phyloP scores from a whole-genome alignment of 805 yeast genomes.

The Candida silvatica region DNA sequence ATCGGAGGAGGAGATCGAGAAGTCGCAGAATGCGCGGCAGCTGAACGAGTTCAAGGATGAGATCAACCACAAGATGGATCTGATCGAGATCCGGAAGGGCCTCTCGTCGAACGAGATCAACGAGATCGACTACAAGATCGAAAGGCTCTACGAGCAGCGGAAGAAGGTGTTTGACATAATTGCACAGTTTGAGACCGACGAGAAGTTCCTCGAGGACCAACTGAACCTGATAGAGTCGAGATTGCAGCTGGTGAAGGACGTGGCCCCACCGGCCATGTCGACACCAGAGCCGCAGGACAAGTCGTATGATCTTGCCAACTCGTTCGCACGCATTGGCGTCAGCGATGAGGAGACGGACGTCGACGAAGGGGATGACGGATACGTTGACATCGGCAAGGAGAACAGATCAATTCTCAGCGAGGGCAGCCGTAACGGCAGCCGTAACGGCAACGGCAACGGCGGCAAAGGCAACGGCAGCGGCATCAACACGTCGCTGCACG shows the following conservation, averaged over 20 bases:
- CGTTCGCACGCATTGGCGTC: too few species aligned
- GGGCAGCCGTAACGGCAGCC: conserved; percentile 18
- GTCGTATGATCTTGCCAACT: conserved; percentile 18
- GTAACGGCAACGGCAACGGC: conserved; percentile 13
- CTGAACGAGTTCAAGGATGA: conserved; percentile 28
- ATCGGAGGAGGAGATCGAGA: conserved; percentile 31
- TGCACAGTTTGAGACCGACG: conserved; percentile 53
- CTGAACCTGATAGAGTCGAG: conserved; percentile 34
- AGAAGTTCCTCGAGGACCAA: conserved; percentile 43
- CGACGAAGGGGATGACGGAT: conserved; percentile 15
- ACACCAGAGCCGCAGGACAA: too few species aligned
- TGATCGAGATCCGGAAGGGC: conserved; percentile 55
- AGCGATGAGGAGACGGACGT: too few species aligned
- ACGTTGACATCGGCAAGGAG: conserved; percentile 4
- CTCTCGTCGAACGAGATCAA: conserved; percentile 55
- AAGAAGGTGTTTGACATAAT: conserved; percentile 48
- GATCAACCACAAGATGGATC: conserved; percentile 39
- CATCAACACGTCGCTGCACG: conserved; percentile 19
- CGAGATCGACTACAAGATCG: conserved; percentile 53
- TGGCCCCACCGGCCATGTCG: conserved; percentile 12
- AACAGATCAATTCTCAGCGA: conserved; percentile 29
- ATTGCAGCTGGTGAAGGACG: conserved; percentile 33
- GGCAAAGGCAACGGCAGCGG: conserved; percentile 23
- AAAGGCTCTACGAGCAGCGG: conserved; percentile 41
- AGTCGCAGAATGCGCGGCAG: conserved; percentile 32